Conservation (phyloP, 2,329 filamentous ascomycete genomes). For the Chaetomium strumarium region DNA sequence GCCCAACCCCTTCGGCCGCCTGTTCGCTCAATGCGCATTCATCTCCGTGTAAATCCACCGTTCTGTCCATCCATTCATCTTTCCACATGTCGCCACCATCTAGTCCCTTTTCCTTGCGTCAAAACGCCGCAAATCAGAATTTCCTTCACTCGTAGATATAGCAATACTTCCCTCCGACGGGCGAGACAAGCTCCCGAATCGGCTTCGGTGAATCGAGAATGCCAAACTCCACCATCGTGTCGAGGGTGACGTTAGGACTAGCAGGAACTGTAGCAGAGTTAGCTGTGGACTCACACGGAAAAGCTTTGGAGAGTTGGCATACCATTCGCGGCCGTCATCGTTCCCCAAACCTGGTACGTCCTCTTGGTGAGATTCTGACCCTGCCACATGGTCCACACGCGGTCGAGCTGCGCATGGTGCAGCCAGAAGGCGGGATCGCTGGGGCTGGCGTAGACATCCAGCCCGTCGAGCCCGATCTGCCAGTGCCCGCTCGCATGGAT, state of each 20-base stretch:
- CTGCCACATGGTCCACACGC: slow-evolving; percentile 22
- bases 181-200: slow-evolving; percentile 26
- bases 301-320: neutral
- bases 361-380: slow-evolving; percentile 5
- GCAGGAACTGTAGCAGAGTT: slow-evolving; percentile 14
- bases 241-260: slow-evolving; percentile 14
- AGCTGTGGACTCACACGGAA: neutral
- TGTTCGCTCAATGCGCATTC: too few relatives aligned
- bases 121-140: too few relatives aligned
- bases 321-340: slow-evolving; percentile 17
- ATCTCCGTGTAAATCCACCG: too few relatives aligned
- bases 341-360: slow-evolving; percentile 14
- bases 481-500: slow-evolving; percentile 17
- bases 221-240: slow-evolving; percentile 15
- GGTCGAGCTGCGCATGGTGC: slow-evolving; percentile 21
- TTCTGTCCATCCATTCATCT: too few relatives aligned
- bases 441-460: slow-evolving; percentile 18
- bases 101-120: too few relatives aligned
- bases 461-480: slow-evolving; percentile 11
- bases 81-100: too few relatives aligned
- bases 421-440: slow-evolving; percentile 19
- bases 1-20: too few relatives aligned
- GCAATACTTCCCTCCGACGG: slow-evolving; percentile 28
- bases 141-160: slow-evolving; percentile 24
- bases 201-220: slow-evolving; percentile 13